These are phyloP conservation scores for Phytopythium oedochilum DNA, from an alignment of 352 stramenopile genomes.

Conservation along the genomic window DNA sequence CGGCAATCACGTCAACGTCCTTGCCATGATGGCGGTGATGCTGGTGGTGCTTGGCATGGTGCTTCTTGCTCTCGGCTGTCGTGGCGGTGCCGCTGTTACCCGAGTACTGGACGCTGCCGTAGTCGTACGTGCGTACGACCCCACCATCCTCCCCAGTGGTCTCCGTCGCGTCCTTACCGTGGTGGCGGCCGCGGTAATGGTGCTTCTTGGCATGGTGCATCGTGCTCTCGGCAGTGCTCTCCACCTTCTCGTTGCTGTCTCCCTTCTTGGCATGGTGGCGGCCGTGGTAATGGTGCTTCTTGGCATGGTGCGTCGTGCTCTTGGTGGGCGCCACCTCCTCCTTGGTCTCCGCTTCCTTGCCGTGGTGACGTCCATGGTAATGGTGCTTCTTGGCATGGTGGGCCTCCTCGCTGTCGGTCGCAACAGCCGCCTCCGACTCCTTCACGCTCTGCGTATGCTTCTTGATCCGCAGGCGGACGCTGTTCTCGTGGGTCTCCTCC, in stretches of 20 bases:
- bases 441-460: neutral
- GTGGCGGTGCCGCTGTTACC: conserved; percentile 8
- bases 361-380: conserved; percentile 4
- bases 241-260: conserved; percentile 15
- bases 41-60: conserved; percentile 13
- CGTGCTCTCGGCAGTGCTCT: conserved; percentile 1
- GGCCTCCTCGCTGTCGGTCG: neutral
- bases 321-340: neutral
- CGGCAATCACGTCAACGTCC: neutral
- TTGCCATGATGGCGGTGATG: neutral
- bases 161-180: conserved; percentile 5
- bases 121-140: conserved; percentile 25
- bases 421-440: neutral
- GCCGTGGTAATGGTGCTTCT: conserved; percentile 10
- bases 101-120: conserved; percentile 28
- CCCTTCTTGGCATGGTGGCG: conserved; percentile 10
- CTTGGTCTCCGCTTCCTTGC: conserved; percentile 5
- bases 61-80: conserved; percentile 18
- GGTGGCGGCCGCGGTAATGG: conserved; percentile 7
- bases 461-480: neutral
- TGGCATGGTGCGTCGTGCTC: conserved; percentile 13
- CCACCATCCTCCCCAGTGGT: conserved; percentile 16
- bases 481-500: neutral
- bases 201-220: conserved; percentile 15
- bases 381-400: conserved; percentile 8